phyloP scores from a whole-genome alignment of 2,329 filamentous ascomycete species.

The Arthrobotrys entomopaga region DNA sequence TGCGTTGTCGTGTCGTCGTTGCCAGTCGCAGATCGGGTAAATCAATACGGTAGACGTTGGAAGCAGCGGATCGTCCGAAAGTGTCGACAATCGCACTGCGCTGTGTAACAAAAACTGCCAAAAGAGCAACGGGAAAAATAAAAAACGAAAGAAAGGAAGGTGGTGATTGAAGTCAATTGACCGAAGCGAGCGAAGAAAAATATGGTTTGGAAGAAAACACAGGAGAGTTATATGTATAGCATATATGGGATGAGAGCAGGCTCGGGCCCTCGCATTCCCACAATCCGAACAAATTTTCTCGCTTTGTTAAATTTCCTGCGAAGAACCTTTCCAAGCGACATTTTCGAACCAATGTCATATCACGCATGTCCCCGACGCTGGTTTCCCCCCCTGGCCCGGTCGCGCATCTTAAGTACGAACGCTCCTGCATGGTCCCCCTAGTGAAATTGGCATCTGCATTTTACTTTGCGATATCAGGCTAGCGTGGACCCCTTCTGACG shows the following conservation, averaged over 20 bases:
- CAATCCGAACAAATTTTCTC: slow-evolving; percentile 54
- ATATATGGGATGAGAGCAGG: slow-evolving; percentile 1
- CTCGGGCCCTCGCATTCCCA: slow-evolving; percentile 53
- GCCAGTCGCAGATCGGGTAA: slow-evolving; percentile 3
- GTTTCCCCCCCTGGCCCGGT: no score
- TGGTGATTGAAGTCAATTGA: no score
- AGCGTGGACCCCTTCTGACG: slow-evolving; percentile 9
- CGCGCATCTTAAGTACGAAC: not conserved
- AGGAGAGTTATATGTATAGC: not conserved
- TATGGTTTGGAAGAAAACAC: no score
- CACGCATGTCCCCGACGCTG: no score
- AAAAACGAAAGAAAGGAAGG: not conserved
- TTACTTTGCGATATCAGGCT: slow-evolving; percentile 25
- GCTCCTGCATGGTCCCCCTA: not conserved
- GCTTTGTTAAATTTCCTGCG: slow-evolving; percentile 28
- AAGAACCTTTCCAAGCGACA: slow-evolving; percentile 7
- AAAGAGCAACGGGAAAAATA: no score
- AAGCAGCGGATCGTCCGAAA: not conserved
- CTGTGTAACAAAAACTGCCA: no score
- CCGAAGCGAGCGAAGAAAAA: no score
- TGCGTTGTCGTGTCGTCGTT: slow-evolving; percentile 47
- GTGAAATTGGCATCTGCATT: slow-evolving; percentile 36
- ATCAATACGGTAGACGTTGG: not conserved
- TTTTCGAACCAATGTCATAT: slow-evolving; percentile 16
- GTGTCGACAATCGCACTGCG: not conserved